Evolutionary conservation across 768 basidiomycete genomes (phyloP).

Genomic region (Lactifluus piperatus): DNA sequence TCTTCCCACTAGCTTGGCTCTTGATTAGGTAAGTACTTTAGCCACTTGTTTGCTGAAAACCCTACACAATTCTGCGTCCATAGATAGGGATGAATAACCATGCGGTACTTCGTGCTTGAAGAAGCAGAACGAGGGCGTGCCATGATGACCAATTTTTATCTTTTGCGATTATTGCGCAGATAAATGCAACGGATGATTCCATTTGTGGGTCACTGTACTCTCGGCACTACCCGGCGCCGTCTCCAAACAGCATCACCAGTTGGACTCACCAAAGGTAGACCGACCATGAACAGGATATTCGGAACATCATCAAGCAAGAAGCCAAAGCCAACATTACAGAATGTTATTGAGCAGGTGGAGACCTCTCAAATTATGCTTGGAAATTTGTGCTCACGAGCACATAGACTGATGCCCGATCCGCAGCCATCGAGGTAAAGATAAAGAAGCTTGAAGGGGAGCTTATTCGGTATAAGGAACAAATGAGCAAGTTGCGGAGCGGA

Average conservation of each 20-base stretch:
- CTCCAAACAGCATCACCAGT: neutral
- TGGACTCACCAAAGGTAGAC: no score
- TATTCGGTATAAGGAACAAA: slow-evolving; percentile 86
- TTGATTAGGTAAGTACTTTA: neutral
- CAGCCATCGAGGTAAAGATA: slow-evolving; percentile 91
- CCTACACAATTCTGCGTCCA: neutral
- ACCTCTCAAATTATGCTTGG: neutral
- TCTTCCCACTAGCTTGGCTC: neutral
- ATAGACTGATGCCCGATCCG: slow-evolving; percentile 81
- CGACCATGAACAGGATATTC: slow-evolving; percentile 76
- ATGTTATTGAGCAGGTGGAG: slow-evolving; percentile 85
- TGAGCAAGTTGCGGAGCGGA: slow-evolving; percentile 86
- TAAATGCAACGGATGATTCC: neutral
- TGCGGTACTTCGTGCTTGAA: neutral
- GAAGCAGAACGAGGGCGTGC: neutral
- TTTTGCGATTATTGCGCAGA: neutral
- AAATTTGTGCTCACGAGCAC: neutral
- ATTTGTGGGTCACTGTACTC: neutral
- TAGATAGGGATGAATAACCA: neutral
- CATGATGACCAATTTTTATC: neutral
- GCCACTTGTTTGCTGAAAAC: no score
- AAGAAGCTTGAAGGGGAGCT: slow-evolving; percentile 95
- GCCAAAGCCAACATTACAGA: slow-evolving; percentile 77
- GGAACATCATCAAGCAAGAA: slow-evolving; percentile 67
- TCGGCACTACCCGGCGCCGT: neutral